Evolutionary conservation across 2,329 filamentous ascomycete species (phyloP), one percentile per base, ranked within the genome.

Genomic region (Talaromyces rugulosus): DNA sequence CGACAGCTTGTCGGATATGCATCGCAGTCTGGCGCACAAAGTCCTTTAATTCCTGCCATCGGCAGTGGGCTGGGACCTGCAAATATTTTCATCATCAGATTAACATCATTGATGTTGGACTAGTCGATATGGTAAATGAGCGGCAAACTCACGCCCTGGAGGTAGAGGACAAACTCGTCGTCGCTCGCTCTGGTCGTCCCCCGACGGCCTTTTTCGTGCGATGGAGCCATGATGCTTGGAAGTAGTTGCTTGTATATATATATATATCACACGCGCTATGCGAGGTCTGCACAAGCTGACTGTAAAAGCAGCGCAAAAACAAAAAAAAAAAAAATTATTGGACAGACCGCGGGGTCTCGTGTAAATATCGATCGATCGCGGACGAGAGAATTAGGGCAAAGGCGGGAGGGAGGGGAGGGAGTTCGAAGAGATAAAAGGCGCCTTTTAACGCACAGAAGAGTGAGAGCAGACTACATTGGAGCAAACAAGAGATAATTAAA

Each of bases 41-140:
- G 61, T 79, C 77, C 60, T 79, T 79, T 47, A 79, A 65, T 66
- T 79, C 77, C 66, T 79, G 77, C 77, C 77, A 79, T 61, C 77
- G 75, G 61, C 77, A 78, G 62, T 77, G 75, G 11, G 74, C 67
- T 56, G 77, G 77, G 58, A 79, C 75, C 77, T 79, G 36, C 61
- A 53, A 18, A 4, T 23, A 23, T 23, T 23, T 12, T 60, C 7
- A 56, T 53, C 18, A 52, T 34, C 27, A 23, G 34, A n/a, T 18
- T 12, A 12, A 5, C n/a, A n/a, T n/a, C 23, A 16, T 16, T 1
- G 4, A 33, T 14, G 30, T 2, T 18, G 23, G 14, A n/a, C 1
- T 16, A 18, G 23, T 33, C 40, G 18, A 47, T 9, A n/a, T n/a
- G 6, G n/a, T 28, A 53, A n/a, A n/a, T n/a, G 50, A 53, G 28